Evolutionary conservation across 2,329 filamentous ascomycete species (phyloP), one percentile per base, ranked within the genome.

Genomic region (Alternaria novae-zelandiae): DNA sequence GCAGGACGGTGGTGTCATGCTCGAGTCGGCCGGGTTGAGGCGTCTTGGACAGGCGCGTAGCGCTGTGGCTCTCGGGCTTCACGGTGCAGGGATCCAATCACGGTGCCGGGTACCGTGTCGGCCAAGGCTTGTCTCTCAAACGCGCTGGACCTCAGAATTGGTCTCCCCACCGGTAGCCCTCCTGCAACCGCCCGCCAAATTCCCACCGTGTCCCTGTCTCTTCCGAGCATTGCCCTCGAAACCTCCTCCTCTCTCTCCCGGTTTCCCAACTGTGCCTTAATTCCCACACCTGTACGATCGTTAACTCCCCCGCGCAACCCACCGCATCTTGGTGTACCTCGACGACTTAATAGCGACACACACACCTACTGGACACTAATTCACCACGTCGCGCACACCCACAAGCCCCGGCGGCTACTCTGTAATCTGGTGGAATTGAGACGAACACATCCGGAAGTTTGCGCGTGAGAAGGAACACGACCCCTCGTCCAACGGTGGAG

Each of bases 131-230:
- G 70, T 71, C 67, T 32, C 73, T 78, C 66, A 76, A 73, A 78
- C 77, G 69, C 70, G 73, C 67, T 71, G 74, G 64, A 73, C 73
- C 71, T 78, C 76, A 79, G 76, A 78, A 68, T 75, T 68, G 69
- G 64, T 70, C 71, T 77, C 75, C 74, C 77, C 77, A 78, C 77
- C 74, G 65, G 69, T 25, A 64, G 70, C 71, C 70, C 70, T 72
- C 67, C 71, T 75, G 73, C 75, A 78, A 68, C 75, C 76, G 75
- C 76, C 75, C 70, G 69, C 74, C 75, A 75, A 71, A 73, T 72
- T 68, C 68, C 67, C 70, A 66, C 67, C 58, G 59, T 68, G 67
- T 73, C 72, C 74, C 70, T 74, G 74, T 73, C 57, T 71, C 71
- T 66, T 69, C 69, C 65, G 69, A 68, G 68, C 68, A 60, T 65